phyloP scores from a whole-genome alignment of 2,329 filamentous ascomycete genomes.

The Exophiala alcalophila region DNA sequence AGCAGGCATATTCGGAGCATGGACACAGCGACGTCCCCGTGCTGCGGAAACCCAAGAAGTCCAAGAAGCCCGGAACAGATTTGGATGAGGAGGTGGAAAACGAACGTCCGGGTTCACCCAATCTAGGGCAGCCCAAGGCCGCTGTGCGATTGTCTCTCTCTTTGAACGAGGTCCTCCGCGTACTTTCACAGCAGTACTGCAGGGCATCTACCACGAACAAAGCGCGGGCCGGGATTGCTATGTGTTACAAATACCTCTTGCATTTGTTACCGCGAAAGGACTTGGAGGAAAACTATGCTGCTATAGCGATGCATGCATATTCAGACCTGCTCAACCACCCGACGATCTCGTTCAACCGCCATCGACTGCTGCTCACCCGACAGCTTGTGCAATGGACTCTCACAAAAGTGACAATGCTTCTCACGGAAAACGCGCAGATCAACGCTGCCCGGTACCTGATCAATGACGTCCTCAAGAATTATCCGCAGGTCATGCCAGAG shows the following conservation, averaged over 20 bases:
- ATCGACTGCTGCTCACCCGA: conserved; percentile 78
- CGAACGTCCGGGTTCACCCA: conserved; percentile 63
- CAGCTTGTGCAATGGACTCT: conserved; percentile 81
- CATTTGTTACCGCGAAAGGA: conserved; percentile 74
- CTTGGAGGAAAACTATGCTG: conserved; percentile 78
- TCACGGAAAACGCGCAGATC: conserved; percentile 86
- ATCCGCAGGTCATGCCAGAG: conserved; percentile 84
- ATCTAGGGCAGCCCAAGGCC: conserved; percentile 68
- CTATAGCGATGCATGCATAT: conserved; percentile 77
- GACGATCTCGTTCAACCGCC: conserved; percentile 77
- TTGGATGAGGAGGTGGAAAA: conserved; percentile 75
- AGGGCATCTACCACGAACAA: conserved; percentile 75
- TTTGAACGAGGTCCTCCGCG: conserved; percentile 72
- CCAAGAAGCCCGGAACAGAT: conserved; percentile 59
- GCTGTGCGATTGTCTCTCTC: conserved; percentile 69
- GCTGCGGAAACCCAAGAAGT: conserved; percentile 68
- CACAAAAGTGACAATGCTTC: conserved; percentile 72
- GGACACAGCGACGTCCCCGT: conserved; percentile 55
- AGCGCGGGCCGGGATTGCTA: conserved; percentile 74
- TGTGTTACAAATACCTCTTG: conserved; percentile 82
- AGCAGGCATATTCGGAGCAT: conserved; percentile 72
- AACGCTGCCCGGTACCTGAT: conserved; percentile 77
- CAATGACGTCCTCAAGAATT: conserved; percentile 89
- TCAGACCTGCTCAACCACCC: conserved; percentile 73
- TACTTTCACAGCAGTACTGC: conserved; percentile 77